Conservation (phyloP, 2,329 filamentous ascomycete species). For the Calonectria ilicicola region DNA sequence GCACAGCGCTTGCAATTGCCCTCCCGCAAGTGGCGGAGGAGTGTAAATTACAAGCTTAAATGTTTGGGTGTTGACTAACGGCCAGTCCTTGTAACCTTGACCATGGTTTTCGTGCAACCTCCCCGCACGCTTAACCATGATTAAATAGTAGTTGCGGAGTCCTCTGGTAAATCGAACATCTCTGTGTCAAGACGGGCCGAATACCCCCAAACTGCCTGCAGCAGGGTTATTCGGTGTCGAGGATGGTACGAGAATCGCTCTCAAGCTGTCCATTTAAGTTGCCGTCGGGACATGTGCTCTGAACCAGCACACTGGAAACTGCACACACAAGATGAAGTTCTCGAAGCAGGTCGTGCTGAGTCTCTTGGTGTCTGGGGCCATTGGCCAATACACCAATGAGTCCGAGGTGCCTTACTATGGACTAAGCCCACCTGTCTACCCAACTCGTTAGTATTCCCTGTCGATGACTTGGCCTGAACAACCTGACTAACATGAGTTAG, state of each 20-base stretch:
- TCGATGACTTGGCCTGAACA: background rate
- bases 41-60: conserved; percentile 8
- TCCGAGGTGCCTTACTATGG: conserved; percentile 2
- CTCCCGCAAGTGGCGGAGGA: background rate
- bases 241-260: no score
- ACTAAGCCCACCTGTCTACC: background rate
- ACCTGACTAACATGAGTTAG: background rate
- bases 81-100: background rate
- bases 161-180: background rate
- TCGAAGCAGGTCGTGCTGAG: background rate
- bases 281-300: background rate
- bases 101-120: background rate
- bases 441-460: background rate
- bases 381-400: conserved; percentile 4
- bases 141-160: background rate
- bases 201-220: background rate
- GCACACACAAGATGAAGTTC: background rate
- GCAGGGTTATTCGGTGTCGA: background rate
- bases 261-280: background rate
- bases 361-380: background rate
- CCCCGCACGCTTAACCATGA: background rate
- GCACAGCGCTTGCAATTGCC: background rate
- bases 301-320: background rate
- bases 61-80: conserved; percentile 3
- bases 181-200: background rate